Conservation (phyloP, 441 rosid genomes). For the Eruca vesicaria region DNA sequence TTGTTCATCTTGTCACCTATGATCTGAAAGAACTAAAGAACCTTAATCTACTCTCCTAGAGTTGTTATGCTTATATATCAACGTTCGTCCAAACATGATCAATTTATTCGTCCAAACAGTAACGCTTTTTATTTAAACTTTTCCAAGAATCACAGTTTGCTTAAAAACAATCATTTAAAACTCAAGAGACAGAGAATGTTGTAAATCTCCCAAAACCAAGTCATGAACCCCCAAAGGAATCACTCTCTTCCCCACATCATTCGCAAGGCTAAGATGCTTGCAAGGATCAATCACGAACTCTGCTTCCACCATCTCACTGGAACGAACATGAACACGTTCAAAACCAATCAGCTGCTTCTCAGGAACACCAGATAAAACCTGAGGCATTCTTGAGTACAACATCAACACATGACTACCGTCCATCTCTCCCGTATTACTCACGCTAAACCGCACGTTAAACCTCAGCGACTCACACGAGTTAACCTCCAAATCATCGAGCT, state of each 20-base stretch:
- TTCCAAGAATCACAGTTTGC: background rate
- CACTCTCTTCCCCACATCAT: conserved; percentile 57
- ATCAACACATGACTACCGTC: conserved; percentile 75
- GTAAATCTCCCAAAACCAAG: conserved; percentile 55
- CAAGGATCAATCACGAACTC: conserved; percentile 71
- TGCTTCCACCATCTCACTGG: conserved; percentile 40
- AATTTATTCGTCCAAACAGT: background rate
- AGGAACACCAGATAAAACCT: conserved; percentile 47
- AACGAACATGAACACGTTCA: conserved; percentile 57
- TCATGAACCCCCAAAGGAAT: conserved; percentile 59
- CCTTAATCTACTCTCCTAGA: background rate
- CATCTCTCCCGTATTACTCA: conserved; percentile 58
- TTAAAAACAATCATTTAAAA: conserved; percentile 25
- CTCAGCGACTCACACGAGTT: conserved; percentile 52
- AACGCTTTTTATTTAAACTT: background rate
- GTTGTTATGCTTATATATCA: background rate
- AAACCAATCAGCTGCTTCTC: conserved; percentile 74
- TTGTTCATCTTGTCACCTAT: background rate
- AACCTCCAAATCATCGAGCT: conserved; percentile 39
- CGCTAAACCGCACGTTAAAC: conserved; percentile 48
- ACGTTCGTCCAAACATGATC: background rate
- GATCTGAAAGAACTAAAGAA: background rate
- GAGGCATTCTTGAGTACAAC: conserved; percentile 60
- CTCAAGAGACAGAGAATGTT: conserved; percentile 36
- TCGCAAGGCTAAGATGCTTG: conserved; percentile 58